These are phyloP conservation scores for Coprinopsis sp. DNA, from an alignment of 768 basidiomycete genomes.

Conservation along the genomic window DNA sequence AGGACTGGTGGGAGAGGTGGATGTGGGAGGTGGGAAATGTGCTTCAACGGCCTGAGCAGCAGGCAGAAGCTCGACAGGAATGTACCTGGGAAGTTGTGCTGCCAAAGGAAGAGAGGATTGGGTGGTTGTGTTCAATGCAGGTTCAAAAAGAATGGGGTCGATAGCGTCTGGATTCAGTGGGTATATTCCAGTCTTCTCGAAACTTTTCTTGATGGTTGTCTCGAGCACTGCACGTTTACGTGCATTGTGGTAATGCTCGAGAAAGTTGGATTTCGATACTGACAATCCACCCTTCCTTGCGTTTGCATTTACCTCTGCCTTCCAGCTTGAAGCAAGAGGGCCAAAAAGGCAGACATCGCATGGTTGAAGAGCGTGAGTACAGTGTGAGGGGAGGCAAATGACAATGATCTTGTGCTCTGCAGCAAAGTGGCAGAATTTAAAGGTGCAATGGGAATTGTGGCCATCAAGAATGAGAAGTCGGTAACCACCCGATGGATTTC, in stretches of 20 bases:
- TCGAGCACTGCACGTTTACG: slow-evolving; percentile 9
- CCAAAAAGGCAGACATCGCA: slow-evolving; percentile 35
- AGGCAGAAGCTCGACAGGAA: slow-evolving; percentile 4
- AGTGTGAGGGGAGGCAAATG: slow-evolving; percentile 33
- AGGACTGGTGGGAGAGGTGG: not conserved
- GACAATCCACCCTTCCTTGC: not conserved
- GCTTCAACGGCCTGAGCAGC: not conserved
- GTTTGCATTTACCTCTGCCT: slow-evolving; percentile 18
- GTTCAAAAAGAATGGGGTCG: slow-evolving; percentile 17
- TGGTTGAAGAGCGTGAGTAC: slow-evolving; percentile 33
- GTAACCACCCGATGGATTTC: slow-evolving; percentile 15
- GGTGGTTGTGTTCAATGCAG: slow-evolving; percentile 17
- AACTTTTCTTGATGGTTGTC: slow-evolving; percentile 16
- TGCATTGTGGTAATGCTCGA: not conserved
- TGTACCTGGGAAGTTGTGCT: slow-evolving; percentile 13
- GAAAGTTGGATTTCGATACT: not conserved
- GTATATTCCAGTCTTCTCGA: slow-evolving; percentile 18
- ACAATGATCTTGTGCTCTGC: slow-evolving; percentile 25
- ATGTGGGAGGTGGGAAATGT: not conserved
- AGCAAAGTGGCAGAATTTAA: slow-evolving; percentile 26
- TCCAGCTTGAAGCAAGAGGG: slow-evolving; percentile 28
- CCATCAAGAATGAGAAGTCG: slow-evolving; percentile 34
- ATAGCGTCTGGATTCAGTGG: slow-evolving; percentile 24
- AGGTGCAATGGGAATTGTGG: slow-evolving; percentile 32
- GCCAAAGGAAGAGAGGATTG: not conserved